A percentile compares a stretch with the other conserved stretches of the same genome.
Evolutionary conservation across 129 eudicot genomes (phyloP).

Genomic region (Gnaphalium uliginosum): DNA sequence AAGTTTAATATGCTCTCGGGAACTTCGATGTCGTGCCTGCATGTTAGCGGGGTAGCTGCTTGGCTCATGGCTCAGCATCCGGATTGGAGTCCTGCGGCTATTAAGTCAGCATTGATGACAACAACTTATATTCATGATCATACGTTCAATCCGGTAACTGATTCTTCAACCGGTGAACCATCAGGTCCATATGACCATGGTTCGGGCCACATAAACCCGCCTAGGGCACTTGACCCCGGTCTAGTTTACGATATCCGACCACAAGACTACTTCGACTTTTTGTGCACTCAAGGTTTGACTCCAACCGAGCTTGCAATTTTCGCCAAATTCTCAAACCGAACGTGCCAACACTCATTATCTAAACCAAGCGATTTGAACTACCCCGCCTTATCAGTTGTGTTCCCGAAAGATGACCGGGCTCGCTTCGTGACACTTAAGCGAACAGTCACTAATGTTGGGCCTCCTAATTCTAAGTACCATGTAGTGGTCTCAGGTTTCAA

Average conservation of each 20-base stretch:
- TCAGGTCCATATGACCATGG: conserved; percentile 70
- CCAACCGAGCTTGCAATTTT: conserved; percentile 43
- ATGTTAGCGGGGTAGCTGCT: conserved; percentile 75
- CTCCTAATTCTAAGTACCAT: conserved; percentile 47
- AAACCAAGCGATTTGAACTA: conserved; percentile 56
- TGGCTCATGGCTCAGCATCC: conserved; percentile 61
- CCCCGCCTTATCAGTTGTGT: conserved; percentile 64
- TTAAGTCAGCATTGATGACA: conserved; percentile 75
- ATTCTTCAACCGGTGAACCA: conserved; percentile 47
- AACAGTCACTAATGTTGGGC: conserved; percentile 68
- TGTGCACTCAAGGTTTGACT: conserved; percentile 57
- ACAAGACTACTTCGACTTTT: conserved; percentile 62
- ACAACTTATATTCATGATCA: conserved; percentile 67
- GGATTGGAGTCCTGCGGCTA: conserved; percentile 71
- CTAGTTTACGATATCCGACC: conserved; percentile 56
- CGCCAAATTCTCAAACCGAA: conserved; percentile 45
- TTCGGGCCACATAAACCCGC: conserved; percentile 76
- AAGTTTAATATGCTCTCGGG: conserved; percentile 68
- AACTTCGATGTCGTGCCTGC: conserved; percentile 85
- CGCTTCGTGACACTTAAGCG: conserved; percentile 38
- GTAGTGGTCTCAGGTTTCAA: conserved; percentile 51
- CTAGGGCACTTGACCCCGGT: conserved; percentile 62
- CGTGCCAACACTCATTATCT: conserved; percentile 35
- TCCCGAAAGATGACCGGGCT: conserved; percentile 31
- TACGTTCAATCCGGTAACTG: conserved; percentile 33